Conservation (phyloP, 441 rosid genomes). For the Viola pubescens region DNA sequence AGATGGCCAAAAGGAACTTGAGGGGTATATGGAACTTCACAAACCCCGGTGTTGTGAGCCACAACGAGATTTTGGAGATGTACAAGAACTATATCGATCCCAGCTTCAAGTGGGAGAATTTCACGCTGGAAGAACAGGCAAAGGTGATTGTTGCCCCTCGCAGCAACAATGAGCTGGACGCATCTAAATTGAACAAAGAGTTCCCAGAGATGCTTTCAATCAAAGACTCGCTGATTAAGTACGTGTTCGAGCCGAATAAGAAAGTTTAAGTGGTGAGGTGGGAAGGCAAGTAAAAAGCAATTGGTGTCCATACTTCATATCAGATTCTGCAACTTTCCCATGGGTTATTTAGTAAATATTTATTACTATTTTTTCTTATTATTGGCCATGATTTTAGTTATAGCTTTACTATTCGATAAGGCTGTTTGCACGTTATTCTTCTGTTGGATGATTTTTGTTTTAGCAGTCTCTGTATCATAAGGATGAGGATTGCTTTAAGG, state of each 20-base stretch:
- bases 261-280: not conserved
- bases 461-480: too few species aligned
- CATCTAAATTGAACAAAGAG: conserved; percentile 71
- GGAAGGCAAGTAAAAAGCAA: not conserved
- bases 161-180: conserved; percentile 84
- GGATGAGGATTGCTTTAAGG: not conserved
- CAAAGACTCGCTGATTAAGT: conserved; percentile 69
- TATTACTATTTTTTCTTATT: not conserved
- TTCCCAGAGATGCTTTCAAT: conserved; percentile 67
- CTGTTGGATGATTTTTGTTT: too few species aligned
- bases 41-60: conserved; percentile 82
- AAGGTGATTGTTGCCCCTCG: conserved; percentile 80
- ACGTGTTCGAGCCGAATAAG: conserved; percentile 31
- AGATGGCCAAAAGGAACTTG: conserved; percentile 85
- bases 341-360: not conserved
- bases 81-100: conserved; percentile 70
- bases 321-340: not conserved
- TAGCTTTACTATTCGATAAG: not conserved
- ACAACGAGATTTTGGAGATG: conserved; percentile 85
- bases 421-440: too few species aligned
- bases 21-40: conserved; percentile 89
- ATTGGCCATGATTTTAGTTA: not conserved
- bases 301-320: not conserved
- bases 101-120: conserved; percentile 53
- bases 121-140: conserved; percentile 80